phyloP scores from a whole-genome alignment of 805 yeast genomes.

The Kodamaea leandrae region DNA sequence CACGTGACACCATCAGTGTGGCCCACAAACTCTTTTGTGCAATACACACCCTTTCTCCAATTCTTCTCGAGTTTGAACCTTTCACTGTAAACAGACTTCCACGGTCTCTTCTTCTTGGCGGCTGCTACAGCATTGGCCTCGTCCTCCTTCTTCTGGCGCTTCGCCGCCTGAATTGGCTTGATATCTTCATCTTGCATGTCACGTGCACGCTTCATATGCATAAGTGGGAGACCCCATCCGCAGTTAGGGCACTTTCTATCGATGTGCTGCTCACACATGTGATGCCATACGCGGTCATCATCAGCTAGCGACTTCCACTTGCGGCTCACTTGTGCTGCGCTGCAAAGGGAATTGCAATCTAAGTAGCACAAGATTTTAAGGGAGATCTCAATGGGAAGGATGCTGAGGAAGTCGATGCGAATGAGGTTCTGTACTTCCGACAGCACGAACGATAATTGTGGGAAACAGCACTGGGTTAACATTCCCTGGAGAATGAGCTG shows the following conservation, averaged over 20 bases:
- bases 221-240: conserved; percentile 97
- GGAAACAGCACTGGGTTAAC: conserved; percentile 88
- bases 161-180: conserved; percentile 10
- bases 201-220: conserved; percentile 80
- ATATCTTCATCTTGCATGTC: conserved; percentile 35
- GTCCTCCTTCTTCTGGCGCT: conserved; percentile 11
- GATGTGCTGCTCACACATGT: conserved; percentile 97
- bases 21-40: conserved; percentile 63
- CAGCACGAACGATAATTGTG: conserved; percentile 83
- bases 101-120: conserved; percentile 56
- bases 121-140: conserved; percentile 5
- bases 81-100: conserved; percentile 94
- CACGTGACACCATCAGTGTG: conserved; percentile 90
- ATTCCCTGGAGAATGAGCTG: conserved; percentile 78
- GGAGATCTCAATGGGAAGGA: conserved; percentile 82
- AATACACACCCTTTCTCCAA: conserved; percentile 85
- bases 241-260: conserved; percentile 97
- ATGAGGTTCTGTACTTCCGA: conserved; percentile 76
- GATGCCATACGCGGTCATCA: conserved; percentile 97
- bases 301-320: conserved; percentile 90
- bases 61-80: conserved; percentile 87
- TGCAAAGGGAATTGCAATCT: conserved; percentile 91
- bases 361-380: conserved; percentile 82
- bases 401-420: conserved; percentile 82
- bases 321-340: conserved; percentile 87